phyloP scores from a whole-genome alignment of 1,139 yeast species.

The Lodderomyces jiufengensis region DNA sequence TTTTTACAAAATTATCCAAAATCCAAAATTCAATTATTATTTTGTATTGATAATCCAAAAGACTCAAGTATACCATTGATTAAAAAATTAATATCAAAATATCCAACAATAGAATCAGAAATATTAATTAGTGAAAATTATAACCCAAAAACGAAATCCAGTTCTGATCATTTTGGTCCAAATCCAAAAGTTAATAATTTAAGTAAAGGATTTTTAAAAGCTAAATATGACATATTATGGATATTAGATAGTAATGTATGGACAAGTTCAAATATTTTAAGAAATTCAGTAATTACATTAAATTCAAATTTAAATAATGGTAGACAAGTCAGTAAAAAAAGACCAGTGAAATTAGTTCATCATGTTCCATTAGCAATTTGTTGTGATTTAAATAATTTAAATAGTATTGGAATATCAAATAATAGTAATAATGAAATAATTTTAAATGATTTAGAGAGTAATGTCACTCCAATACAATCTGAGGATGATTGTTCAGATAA shows the following conservation, averaged over 20 bases:
- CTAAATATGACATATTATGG: constrained; percentile 77
- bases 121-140: constrained; percentile 48
- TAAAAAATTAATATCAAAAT: constrained; percentile 43
- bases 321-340: constrained; percentile 17
- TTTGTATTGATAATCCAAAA: constrained; percentile 62
- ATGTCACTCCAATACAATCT: constrained; percentile 18
- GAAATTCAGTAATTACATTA: constrained; percentile 62
- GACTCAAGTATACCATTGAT: constrained; percentile 70
- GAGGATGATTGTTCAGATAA: constrained; percentile 7
- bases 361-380: constrained; percentile 72
- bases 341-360: constrained; percentile 69
- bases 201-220: constrained; percentile 68
- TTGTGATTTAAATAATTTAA: constrained; percentile 10
- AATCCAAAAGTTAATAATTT: constrained; percentile 87
- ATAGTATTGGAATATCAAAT: not conserved
- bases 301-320: constrained; percentile 49
- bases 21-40: constrained; percentile 60
- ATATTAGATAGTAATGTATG: constrained; percentile 86
- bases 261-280: constrained; percentile 63
- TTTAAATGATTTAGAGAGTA: constrained; percentile 19
- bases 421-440: constrained; percentile 1
- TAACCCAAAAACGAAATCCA: constrained; percentile 19
- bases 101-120: constrained; percentile 58
- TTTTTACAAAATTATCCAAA: constrained; percentile 66
- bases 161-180: constrained; percentile 64